Base-by-base conservation (phyloP, 495 filamentous ascomycete species). In the Aspergillus steynii region DNA sequence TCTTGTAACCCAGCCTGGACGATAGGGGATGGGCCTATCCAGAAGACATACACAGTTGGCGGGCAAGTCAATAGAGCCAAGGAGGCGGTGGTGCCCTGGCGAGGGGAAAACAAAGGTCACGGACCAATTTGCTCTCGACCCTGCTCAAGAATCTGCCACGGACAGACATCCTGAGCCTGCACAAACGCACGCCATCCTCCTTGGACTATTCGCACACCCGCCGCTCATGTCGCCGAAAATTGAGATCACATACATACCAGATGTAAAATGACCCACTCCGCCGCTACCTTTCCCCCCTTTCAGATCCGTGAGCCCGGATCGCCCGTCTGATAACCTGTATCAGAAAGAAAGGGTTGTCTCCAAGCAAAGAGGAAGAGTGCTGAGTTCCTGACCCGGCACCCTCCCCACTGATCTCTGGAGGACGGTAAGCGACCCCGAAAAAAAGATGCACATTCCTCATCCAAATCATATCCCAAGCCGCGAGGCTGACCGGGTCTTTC, bases 401-500 rank as follows among this genome's bases (percentile, higher is more conserved):
- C 29, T 9, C n/a, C 53, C 45, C 49, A n/a, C 9, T 25, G 25
- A 29, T 32, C 29, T 57, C 46, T 42, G 59, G 29, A 67, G 34
- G 56, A 66, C 67, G 64, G 73, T 58, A 66, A 69, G 68, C 71
- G 71, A 74, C 74, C 69, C 64, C 65, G 77, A 80, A 71, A 61
- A 70, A 72, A 77, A 77, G 58, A 61, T 70, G 71, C 74, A 78
- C 71, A 77, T 80, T 77, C 71, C 79, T 80, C 76, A 75, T 82
- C 80, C 78, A 72, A 74, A 70, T 77, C 78, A 77, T 83, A 79
- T 77, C 74, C 77, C 75, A 67, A 77, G 83, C 84, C 84, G 83
- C 74, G 84, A 83, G 83, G 83, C 83, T 76, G 61, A 81, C 77
- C 78, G 77, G 69, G 72, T 85, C 80, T 84, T 59, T 85, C 71